Base-by-base conservation (phyloP, 345 rosid genomes). In the Dimocarpus longan region DNA sequence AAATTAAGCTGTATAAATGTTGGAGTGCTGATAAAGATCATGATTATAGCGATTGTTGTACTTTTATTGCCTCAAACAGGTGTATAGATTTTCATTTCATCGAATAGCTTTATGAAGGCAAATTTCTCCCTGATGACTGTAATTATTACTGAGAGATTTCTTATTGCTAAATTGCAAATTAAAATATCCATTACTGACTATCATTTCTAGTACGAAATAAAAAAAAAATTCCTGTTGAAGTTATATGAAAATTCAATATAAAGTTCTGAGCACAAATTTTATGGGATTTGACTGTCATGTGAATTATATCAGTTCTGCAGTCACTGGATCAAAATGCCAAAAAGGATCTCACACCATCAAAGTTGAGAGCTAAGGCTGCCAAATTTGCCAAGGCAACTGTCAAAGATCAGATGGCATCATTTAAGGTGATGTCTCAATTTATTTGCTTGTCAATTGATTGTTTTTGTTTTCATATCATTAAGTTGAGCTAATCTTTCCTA, bases 331-430 rank as follows among this genome's bases (percentile, higher is more conserved):
- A 87, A 76, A 95, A 92, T 77, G 86, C 93, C 50, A 88, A 94
- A 85, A 93, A 87, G 88, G 93, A 92, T 84, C 97, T 93, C 54
- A 92, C 97, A 75, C 93, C 97, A 44, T 69, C 83, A 57, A 95
- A 95, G 83, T 87, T 95, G 84, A 89, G 99, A 84, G 92, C 92
- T 65, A 95, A 93, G 89, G 96, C 99, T 16, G 94, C 98, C 19
- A 95, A 93, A 81, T 95, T 92, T 76, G 97, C 98, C 52, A 91
- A 88, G 85, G 92, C 96, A 82, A 95, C 99, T 73, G 97, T 93
- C 84, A 91, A 92, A 91, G 82, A 91, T 63, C 98, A 93, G 87
- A 95, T 93, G 99, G 88, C 88, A 69, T 90, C 99, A 80, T 95
- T 95, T 86, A 91, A 95, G 99, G 98, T 93, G 76, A 73, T 66